Percentiles rank a stretch among this genome's conserved stretches.
phyloP scores from a whole-genome alignment of 805 yeast species.

The Komagataella pseudopastoris region DNA sequence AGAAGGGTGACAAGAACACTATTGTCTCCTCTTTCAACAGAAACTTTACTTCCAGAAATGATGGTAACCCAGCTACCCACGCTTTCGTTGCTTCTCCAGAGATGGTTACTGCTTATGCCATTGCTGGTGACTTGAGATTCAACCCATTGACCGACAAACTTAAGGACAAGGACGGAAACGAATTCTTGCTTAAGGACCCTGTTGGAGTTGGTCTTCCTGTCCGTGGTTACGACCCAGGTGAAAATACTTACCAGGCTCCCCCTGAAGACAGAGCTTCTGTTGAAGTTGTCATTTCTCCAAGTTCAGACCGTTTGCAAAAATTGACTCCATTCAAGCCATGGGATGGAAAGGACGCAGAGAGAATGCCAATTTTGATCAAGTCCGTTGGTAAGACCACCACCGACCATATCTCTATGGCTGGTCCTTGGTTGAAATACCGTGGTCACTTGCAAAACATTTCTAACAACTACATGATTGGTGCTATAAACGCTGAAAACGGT shows the following conservation, averaged over 20 bases:
- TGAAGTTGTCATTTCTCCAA: slow-evolving; percentile 67
- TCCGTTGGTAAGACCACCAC: slow-evolving; percentile 97
- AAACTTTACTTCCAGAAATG: slow-evolving; percentile 95
- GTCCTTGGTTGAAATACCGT: slow-evolving; percentile 99
- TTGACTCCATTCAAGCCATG: slow-evolving; percentile 90
- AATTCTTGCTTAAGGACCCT: slow-evolving; percentile 71
- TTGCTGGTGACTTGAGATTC: slow-evolving; percentile 84
- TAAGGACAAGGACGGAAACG: slow-evolving; percentile 51
- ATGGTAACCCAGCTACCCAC: slow-evolving; percentile 95
- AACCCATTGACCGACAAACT: slow-evolving; percentile 87
- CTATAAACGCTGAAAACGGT: slow-evolving; percentile 90
- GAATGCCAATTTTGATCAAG: slow-evolving; percentile 90
- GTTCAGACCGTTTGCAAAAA: slow-evolving; percentile 90
- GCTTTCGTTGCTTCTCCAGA: slow-evolving; percentile 98
- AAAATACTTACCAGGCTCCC: slow-evolving; percentile 93
- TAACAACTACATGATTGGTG: slow-evolving; percentile 99
- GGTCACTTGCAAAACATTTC: slow-evolving; percentile 98
- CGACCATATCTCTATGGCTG: slow-evolving; percentile 99
- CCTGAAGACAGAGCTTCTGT: slow-evolving; percentile 75
- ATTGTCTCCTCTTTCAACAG: slow-evolving; percentile 96
- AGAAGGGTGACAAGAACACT: slow-evolving; percentile 56
- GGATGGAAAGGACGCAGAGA: slow-evolving; percentile 88
- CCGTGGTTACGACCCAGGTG: slow-evolving; percentile 47
- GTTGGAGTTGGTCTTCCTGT: slow-evolving; percentile 76
- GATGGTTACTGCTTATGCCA: slow-evolving; percentile 92